These are phyloP conservation scores for Amylocystis lapponica DNA, from an alignment of 768 basidiomycete species.

Conservation along the genomic window DNA sequence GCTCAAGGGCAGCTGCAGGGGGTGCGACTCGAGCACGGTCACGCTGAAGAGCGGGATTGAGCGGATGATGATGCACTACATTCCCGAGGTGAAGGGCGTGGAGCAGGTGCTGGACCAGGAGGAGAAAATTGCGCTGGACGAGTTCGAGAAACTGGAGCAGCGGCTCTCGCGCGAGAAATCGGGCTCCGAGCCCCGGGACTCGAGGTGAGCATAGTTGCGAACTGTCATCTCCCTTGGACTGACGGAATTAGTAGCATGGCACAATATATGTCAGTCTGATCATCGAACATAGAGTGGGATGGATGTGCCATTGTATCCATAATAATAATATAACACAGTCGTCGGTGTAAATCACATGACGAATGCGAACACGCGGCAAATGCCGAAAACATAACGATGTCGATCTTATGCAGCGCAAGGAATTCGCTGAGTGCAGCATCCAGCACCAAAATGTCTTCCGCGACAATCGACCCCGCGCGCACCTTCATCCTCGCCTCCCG, in stretches of 20 bases:
- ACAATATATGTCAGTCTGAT: conserved; percentile 73
- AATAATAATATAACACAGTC: no score
- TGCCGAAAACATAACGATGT: neutral
- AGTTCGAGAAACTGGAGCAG: conserved; percentile 76
- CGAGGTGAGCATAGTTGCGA: conserved; percentile 39
- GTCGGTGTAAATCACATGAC: no score
- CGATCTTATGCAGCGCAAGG: neutral
- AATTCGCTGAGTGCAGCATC: neutral
- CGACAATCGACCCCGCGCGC: conserved; percentile 23
- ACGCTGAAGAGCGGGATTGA: conserved; percentile 97
- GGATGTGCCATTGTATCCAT: no score
- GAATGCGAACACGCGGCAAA: neutral
- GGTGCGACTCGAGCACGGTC: conserved; percentile 90
- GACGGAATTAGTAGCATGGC: conserved; percentile 51
- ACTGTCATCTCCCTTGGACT: neutral
- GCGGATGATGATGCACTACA: conserved; percentile 98
- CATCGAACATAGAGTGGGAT: neutral
- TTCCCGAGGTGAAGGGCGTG: conserved; percentile 90
- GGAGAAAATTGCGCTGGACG: conserved; percentile 78
- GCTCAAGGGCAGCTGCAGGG: conserved; percentile 95
- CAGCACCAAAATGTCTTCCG: conserved; percentile 7
- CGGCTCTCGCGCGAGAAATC: conserved; percentile 43
- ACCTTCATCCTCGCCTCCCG: conserved; percentile 79
- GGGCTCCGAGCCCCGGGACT: conserved; percentile 30
- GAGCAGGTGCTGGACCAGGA: conserved; percentile 92